phyloP scores from a whole-genome alignment of 495 filamentous ascomycete species.

The Staphylotrichum longicolle region DNA sequence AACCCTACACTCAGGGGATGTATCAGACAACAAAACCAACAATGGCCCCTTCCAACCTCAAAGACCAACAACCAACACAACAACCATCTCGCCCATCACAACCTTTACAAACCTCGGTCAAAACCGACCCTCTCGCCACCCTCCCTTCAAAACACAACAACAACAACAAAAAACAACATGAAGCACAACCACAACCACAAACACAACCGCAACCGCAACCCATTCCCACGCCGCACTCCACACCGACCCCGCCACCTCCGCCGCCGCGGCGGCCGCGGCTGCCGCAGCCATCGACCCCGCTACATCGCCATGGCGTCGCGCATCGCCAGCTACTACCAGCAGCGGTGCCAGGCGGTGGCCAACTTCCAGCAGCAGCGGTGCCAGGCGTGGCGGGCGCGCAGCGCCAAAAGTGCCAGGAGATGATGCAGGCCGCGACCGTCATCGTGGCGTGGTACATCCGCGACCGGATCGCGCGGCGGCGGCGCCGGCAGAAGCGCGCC shows the following conservation, averaged over 20 bases:
- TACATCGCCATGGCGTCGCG: constrained; percentile 41
- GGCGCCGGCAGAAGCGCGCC: constrained; percentile 22
- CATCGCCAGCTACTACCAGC: constrained; percentile 40
- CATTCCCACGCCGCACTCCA: too few relatives aligned
- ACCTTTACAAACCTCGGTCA: background rate
- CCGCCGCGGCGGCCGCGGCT: constrained; percentile 2
- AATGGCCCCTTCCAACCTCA: background rate
- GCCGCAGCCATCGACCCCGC: constrained; percentile 26
- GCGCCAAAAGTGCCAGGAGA: constrained; percentile 38
- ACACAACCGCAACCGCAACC: too few relatives aligned
- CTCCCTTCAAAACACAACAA: constrained; percentile 7
- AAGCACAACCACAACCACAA: too few relatives aligned
- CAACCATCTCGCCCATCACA: background rate
- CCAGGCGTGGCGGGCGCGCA: constrained; percentile 37
- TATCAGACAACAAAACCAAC: constrained; percentile 17
- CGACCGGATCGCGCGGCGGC: constrained; percentile 34
- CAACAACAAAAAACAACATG: background rate
- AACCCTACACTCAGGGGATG: constrained; percentile 7
- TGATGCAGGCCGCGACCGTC: constrained; percentile 39
- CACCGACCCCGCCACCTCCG: background rate
- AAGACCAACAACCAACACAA: constrained; percentile 2
- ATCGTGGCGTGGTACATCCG: constrained; percentile 42
- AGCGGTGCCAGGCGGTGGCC: constrained; percentile 37
- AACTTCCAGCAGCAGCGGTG: constrained; percentile 40
- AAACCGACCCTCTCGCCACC: background rate